Conservation (phyloP, 345 rosid species). For the Pseudoturritis turrita region DNA sequence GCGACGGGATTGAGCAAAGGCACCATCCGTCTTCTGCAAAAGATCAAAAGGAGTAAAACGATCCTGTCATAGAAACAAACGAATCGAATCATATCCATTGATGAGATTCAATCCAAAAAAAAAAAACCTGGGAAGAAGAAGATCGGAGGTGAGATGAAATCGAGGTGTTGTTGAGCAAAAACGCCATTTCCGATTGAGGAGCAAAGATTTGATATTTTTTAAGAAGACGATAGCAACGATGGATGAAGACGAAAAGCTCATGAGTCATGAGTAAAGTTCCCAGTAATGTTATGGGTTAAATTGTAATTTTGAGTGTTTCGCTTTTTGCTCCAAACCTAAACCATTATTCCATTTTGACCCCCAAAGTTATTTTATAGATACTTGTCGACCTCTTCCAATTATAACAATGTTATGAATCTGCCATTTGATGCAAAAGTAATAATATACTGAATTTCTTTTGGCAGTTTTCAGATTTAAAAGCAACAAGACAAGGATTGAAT, state of each 20-base stretch:
- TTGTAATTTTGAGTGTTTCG: not conserved
- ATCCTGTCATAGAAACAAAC: constrained; percentile 1
- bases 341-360: constrained; percentile 3
- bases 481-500: not conserved
- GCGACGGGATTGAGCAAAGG: constrained; percentile 48
- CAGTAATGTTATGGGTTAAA: not conserved
- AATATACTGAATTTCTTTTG: not conserved
- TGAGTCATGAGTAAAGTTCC: not conserved
- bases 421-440: not conserved
- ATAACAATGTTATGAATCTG: not conserved
- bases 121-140: constrained; percentile 48
- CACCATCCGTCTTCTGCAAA: constrained; percentile 44
- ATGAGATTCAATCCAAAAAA: not conserved
- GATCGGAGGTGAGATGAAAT: constrained; percentile 59
- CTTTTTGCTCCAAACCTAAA: not conserved
- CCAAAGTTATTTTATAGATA: not conserved
- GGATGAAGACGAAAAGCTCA: constrained; percentile 11
- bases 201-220: not conserved
- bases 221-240: not conserved
- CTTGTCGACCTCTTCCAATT: not conserved
- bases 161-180: constrained; percentile 40
- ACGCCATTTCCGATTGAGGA: constrained; percentile 57
- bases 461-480: not conserved
- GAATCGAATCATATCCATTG: constrained; percentile 9
- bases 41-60: constrained; percentile 1